These are phyloP conservation scores for Ustilago trichophora DNA, from an alignment of 1,284 basidiomycete species.

Conservation along the genomic window DNA sequence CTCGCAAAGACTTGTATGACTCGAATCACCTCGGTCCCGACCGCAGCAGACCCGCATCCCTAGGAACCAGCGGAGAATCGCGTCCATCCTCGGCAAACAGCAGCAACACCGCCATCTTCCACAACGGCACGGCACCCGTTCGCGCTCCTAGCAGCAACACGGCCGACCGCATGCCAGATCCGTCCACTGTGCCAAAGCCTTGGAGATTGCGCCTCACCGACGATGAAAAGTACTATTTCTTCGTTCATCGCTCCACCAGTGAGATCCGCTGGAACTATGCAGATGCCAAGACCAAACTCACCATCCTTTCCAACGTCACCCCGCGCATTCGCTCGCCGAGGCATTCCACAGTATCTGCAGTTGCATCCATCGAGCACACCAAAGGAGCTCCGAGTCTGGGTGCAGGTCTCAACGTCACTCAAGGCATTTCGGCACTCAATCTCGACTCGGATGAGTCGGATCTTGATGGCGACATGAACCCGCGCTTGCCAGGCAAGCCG, in stretches of 20 bases:
- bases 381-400: slow-evolving; percentile 6
- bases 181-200: slow-evolving; percentile 35
- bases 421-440: slow-evolving; percentile 18
- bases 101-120: slow-evolving; percentile 41
- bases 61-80: slow-evolving; percentile 18
- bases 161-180: slow-evolving; percentile 41
- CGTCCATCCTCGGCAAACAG: slow-evolving; percentile 29
- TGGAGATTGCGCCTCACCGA: slow-evolving; percentile 47
- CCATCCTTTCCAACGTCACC: slow-evolving; percentile 35
- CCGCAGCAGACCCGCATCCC: slow-evolving; percentile 15
- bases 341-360: neutral
- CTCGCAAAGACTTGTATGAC: slow-evolving; percentile 20
- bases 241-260: slow-evolving; percentile 34
- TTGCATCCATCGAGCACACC: neutral
- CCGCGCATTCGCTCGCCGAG: slow-evolving; percentile 27
- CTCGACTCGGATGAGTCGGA: slow-evolving; percentile 49
- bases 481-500: slow-evolving; percentile 40
- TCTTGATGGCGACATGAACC: slow-evolving; percentile 32
- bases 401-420: slow-evolving; percentile 10
- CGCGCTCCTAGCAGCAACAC: slow-evolving; percentile 32
- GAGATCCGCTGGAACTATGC: slow-evolving; percentile 48
- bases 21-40: slow-evolving; percentile 79
- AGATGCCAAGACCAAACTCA: slow-evolving; percentile 45
- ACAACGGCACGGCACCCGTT: slow-evolving; percentile 25
- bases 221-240: slow-evolving; percentile 52